Conservation (phyloP, 345 rosid species). For the Populus simonii region DNA sequence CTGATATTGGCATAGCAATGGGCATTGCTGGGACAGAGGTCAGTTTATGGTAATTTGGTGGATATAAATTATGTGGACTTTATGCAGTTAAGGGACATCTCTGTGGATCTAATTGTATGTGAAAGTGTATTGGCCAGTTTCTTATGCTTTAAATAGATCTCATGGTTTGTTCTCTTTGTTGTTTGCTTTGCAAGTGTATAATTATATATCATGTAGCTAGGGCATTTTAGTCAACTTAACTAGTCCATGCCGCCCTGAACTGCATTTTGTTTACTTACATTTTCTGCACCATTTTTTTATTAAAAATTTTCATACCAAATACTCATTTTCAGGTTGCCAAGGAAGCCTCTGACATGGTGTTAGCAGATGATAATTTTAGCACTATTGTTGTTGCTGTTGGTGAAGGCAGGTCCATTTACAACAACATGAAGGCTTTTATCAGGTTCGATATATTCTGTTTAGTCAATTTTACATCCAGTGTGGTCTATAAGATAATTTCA, state of each 20-base stretch:
- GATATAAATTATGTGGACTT: neutral
- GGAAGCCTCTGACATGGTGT: constrained; percentile 97
- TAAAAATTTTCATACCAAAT: neutral
- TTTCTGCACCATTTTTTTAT: neutral
- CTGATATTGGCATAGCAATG: constrained; percentile 98
- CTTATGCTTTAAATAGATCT: neutral
- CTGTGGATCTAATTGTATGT: neutral
- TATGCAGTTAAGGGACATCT: neutral
- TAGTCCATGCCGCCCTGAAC: neutral
- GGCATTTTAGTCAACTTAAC: neutral
- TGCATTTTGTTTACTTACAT: neutral
- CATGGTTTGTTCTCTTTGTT: neutral
- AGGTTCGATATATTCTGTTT: constrained; percentile 42
- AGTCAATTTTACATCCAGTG: neutral
- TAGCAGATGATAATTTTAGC: constrained; percentile 97
- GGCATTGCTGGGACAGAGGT: constrained; percentile 98
- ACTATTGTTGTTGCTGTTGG: constrained; percentile 96
- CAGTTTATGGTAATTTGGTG: neutral
- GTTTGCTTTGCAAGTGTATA: neutral
- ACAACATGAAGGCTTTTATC: constrained; percentile 98
- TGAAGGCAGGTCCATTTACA: constrained; percentile 90
- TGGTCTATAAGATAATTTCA: constrained; percentile 1
- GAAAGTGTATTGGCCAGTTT: neutral
- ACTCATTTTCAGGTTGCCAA: constrained; percentile 68
- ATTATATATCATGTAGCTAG: neutral